These are phyloP conservation scores for Stereocaulon alpinum DNA, from an alignment of 495 filamentous ascomycete species.

Conservation along the genomic window DNA sequence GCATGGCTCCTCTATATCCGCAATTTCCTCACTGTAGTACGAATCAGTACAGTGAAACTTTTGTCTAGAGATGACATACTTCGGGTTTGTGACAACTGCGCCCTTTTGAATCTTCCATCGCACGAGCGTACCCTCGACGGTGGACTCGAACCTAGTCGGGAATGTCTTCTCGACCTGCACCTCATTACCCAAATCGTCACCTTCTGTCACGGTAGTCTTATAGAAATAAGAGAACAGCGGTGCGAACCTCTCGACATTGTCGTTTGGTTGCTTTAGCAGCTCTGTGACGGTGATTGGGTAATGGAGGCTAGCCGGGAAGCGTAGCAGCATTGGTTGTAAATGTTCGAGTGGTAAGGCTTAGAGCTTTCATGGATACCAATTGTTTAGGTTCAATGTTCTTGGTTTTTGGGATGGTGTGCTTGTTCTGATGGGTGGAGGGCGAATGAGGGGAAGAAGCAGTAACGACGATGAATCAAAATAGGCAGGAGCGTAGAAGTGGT, in stretches of 20 bases:
- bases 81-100: constrained; percentile 47
- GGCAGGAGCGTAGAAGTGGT: neutral
- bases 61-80: constrained; percentile 21
- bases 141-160: constrained; percentile 68
- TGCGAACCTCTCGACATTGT: constrained; percentile 63
- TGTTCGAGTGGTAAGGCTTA: neutral
- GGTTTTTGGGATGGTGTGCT: neutral
- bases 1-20: constrained; percentile 84
- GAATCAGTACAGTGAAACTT: constrained; percentile 15
- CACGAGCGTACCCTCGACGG: constrained; percentile 65
- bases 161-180: constrained; percentile 60
- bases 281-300: constrained; percentile 93
- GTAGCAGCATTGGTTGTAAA: constrained; percentile 37
- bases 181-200: constrained; percentile 56
- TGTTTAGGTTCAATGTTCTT: neutral
- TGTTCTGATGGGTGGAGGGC: neutral
- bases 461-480: neutral
- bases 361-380: constrained; percentile 8
- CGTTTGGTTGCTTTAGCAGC: constrained; percentile 64
- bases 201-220: constrained; percentile 62
- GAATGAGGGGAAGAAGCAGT: neutral
- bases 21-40: constrained; percentile 40
- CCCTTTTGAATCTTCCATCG: constrained; percentile 68
- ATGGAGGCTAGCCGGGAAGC: constrained; percentile 50
- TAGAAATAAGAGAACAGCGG: constrained; percentile 78